phyloP scores from a whole-genome alignment of 116 monocot species.

The Trichopus zeylanicus region DNA sequence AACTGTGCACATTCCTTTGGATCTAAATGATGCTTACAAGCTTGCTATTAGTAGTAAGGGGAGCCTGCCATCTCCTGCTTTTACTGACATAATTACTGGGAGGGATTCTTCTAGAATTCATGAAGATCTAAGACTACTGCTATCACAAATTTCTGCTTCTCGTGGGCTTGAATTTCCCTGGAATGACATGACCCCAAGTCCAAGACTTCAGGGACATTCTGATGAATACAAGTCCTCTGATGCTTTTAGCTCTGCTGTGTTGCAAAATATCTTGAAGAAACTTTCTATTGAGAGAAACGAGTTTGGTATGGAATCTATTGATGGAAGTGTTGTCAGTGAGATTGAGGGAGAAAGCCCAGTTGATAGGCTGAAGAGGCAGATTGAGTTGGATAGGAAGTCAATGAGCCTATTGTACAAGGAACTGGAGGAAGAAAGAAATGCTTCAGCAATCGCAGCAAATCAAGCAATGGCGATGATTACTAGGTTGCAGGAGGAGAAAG shows the following conservation, averaged over 20 bases:
- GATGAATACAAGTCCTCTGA: slow-evolving; percentile 40
- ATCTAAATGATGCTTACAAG: slow-evolving; percentile 70
- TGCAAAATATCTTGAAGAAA: slow-evolving; percentile 46
- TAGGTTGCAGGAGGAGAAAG: slow-evolving; percentile 97
- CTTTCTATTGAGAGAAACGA: slow-evolving; percentile 65
- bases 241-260: slow-evolving; percentile 18
- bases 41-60: slow-evolving; percentile 34
- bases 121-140: slow-evolving; percentile 61
- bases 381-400: slow-evolving; percentile 78
- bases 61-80: slow-evolving; percentile 27
- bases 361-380: slow-evolving; percentile 54
- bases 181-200: slow-evolving; percentile 43
- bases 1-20: slow-evolving; percentile 25
- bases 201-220: slow-evolving; percentile 29
- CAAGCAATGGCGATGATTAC: slow-evolving; percentile 99
- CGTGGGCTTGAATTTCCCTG: slow-evolving; percentile 44
- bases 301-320: slow-evolving; percentile 55
- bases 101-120: slow-evolving; percentile 51
- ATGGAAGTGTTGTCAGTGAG: slow-evolving; percentile 66
- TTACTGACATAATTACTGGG: slow-evolving; percentile 30
- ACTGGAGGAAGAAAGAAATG: slow-evolving; percentile 94
- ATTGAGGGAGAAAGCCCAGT: slow-evolving; percentile 66
- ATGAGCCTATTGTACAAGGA: slow-evolving; percentile 70
- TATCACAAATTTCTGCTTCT: slow-evolving; percentile 62
- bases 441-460: slow-evolving; percentile 91